Percentiles rank a stretch among this genome's conserved stretches.
Evolutionary conservation across 2,329 filamentous ascomycete genomes (phyloP).

Genomic region (Exophiala spinifera): DNA sequence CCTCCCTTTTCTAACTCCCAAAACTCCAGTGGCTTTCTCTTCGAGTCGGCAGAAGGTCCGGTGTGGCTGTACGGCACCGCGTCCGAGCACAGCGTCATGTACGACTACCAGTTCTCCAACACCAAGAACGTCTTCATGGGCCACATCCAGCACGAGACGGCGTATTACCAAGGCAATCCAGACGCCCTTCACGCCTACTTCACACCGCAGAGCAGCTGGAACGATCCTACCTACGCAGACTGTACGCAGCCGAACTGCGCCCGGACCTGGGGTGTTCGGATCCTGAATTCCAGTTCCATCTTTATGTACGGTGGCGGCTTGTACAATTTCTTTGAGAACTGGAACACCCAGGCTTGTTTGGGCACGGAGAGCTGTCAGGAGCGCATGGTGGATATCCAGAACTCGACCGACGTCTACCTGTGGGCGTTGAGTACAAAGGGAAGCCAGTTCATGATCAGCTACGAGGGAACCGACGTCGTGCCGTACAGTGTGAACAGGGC

Average conservation of each 20-base stretch:
- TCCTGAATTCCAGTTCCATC: slow-evolving; percentile 56
- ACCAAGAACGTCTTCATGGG: slow-evolving; percentile 62
- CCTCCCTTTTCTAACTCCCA: slow-evolving; percentile 7
- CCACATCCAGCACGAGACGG: slow-evolving; percentile 66
- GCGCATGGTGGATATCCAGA: slow-evolving; percentile 25
- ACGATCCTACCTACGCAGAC: slow-evolving; percentile 52
- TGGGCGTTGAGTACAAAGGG: slow-evolving; percentile 28
- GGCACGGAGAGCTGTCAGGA: slow-evolving; percentile 28
- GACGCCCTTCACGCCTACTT: slow-evolving; percentile 56
- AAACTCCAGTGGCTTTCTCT: slow-evolving; percentile 42
- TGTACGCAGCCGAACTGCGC: slow-evolving; percentile 40
- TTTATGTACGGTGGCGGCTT: slow-evolving; percentile 62
- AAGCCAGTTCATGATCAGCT: slow-evolving; percentile 25
- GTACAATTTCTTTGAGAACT: slow-evolving; percentile 63
- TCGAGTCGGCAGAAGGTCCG: slow-evolving; percentile 36
- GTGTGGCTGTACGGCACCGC: slow-evolving; percentile 64
- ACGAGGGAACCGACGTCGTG: slow-evolving; percentile 24
- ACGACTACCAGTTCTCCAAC: slow-evolving; percentile 65
- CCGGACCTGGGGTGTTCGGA: slow-evolving; percentile 61
- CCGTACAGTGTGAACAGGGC: slow-evolving; percentile 25
- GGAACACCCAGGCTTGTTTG: slow-evolving; percentile 35
- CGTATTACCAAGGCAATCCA: slow-evolving; percentile 69
- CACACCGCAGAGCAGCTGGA: slow-evolving; percentile 39
- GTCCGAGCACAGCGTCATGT: slow-evolving; percentile 65
- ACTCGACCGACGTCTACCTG: slow-evolving; percentile 24